Conservation (phyloP, 768 basidiomycete genomes). For the Kwoniella bestiolae region DNA sequence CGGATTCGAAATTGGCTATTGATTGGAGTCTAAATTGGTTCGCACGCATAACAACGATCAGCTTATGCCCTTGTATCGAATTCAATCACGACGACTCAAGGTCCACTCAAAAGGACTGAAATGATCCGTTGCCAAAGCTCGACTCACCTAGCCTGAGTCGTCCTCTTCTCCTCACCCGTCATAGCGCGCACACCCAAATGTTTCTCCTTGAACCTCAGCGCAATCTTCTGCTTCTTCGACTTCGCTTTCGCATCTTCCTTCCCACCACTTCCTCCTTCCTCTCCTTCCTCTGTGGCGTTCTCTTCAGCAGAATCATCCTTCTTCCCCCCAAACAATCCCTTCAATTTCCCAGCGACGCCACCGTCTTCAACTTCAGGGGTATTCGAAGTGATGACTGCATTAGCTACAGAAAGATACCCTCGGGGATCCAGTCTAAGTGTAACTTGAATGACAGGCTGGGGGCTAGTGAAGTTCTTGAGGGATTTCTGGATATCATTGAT, state of each 20-base stretch:
- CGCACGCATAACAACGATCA: background rate
- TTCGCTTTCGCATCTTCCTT: constrained; percentile 45
- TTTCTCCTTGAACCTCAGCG: constrained; percentile 67
- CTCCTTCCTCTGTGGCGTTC: constrained; percentile 21
- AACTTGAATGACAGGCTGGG: constrained; percentile 83
- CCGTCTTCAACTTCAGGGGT: constrained; percentile 62
- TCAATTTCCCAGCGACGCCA: constrained; percentile 71
- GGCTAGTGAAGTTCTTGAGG: constrained; percentile 78
- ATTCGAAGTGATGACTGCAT: constrained; percentile 72
- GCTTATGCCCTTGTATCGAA: too few relatives aligned
- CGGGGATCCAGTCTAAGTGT: constrained; percentile 82
- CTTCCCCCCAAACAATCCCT: constrained; percentile 76
- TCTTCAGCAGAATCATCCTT: constrained; percentile 50
- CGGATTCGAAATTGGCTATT: constrained; percentile 75
- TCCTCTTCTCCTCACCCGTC: constrained; percentile 75
- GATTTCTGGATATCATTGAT: constrained; percentile 76
- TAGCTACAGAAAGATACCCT: constrained; percentile 78
- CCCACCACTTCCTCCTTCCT: constrained; percentile 21
- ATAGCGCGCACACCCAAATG: constrained; percentile 75
- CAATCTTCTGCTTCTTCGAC: constrained; percentile 63
- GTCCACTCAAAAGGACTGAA: too few relatives aligned
- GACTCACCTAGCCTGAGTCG: constrained; percentile 67
- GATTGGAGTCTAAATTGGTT: constrained; percentile 68
- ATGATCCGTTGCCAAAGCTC: too few relatives aligned
- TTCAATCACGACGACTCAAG: too few relatives aligned